Evolutionary conservation across 257 asterid genomes (phyloP), one percentile per base, ranked within the genome.

Genomic region (Solanum ahanhuiri): DNA sequence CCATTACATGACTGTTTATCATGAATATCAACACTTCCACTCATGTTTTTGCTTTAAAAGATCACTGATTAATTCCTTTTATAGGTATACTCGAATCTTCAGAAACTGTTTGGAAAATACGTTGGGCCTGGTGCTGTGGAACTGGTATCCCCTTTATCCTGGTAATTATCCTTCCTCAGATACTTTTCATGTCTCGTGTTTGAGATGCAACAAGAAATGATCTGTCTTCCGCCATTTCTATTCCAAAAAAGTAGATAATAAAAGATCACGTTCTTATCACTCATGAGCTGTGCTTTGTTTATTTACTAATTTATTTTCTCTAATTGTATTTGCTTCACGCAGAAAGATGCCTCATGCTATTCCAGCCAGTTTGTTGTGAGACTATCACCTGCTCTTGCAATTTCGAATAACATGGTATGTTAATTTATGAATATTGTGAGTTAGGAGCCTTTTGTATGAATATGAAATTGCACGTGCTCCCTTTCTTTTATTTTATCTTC

Each of bases 361-460:
- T 93, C 88, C 91, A 90, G 88, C 86, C 98, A 94, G 93, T 96
- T 95, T 88, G 87, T 87, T 70, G 94, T 93, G 81, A 92, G 96
- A 92, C 92, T 96, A 83, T 95, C 99, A 87, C 91, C 98, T 83
- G 87, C 89, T 81, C 67, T 95, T 85, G 90, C 95, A 20, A 88
- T 96, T 88, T 91, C 97, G 45, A 94, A 90, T 86, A 93, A 93
- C 94, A 95, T 93, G 98, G 99, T 96, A 92, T 71, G 91, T 39
- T 86, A 83, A 63, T 79, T 83, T 35, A 73, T 45, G 69, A 84
- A 10, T 58, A 48, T 43, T 43, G 66, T 30, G 63, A 41, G 81
- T 54, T 67, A 39, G 87, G 86, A 66, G 23, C 58, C 69, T 39
- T 64, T 64, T 43, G 60, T 39, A 70, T 69, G 66, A 84, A 67